A percentile compares a stretch with the other conserved stretches of the same genome.
Evolutionary conservation across 257 asterid genomes (phyloP).

Genomic region (Petrea volubilis): DNA sequence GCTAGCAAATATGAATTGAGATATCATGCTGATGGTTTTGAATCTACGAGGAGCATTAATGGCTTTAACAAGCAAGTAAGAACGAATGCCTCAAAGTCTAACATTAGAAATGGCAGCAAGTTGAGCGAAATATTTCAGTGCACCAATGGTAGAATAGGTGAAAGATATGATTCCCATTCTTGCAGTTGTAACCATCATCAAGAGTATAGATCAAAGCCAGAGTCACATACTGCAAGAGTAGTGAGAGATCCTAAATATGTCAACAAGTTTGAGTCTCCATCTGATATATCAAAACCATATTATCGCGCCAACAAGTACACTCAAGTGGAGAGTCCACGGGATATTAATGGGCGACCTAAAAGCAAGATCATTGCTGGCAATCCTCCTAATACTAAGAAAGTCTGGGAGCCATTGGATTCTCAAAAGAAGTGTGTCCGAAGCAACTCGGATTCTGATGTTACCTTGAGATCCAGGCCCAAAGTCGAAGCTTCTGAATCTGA

Average conservation of each 20-base stretch:
- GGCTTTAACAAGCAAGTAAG: constrained; percentile 54
- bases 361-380: constrained; percentile 44
- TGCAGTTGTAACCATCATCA: constrained; percentile 72
- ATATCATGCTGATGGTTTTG: constrained; percentile 56
- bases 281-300: constrained; percentile 68
- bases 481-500: constrained; percentile 55
- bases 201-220: constrained; percentile 63
- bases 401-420: constrained; percentile 96
- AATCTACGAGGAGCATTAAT: constrained; percentile 46
- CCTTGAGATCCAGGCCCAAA: constrained; percentile 53
- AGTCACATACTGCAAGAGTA: constrained; percentile 41
- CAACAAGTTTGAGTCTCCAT: constrained; percentile 46
- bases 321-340: constrained; percentile 52
- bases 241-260: constrained; percentile 49
- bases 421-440: constrained; percentile 69
- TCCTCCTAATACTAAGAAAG: constrained; percentile 63
- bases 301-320: constrained; percentile 51
- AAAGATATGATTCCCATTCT: constrained; percentile 51
- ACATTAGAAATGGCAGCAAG: constrained; percentile 59
- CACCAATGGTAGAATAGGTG: constrained; percentile 47
- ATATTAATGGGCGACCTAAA: constrained; percentile 58
- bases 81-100: constrained; percentile 48
- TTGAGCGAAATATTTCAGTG: constrained; percentile 54
- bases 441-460: constrained; percentile 71
- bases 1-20: constrained; percentile 55